Evolutionary conservation across 2,329 filamentous ascomycete genomes (phyloP).

Genomic region (Bipolaris sorokiniana): DNA sequence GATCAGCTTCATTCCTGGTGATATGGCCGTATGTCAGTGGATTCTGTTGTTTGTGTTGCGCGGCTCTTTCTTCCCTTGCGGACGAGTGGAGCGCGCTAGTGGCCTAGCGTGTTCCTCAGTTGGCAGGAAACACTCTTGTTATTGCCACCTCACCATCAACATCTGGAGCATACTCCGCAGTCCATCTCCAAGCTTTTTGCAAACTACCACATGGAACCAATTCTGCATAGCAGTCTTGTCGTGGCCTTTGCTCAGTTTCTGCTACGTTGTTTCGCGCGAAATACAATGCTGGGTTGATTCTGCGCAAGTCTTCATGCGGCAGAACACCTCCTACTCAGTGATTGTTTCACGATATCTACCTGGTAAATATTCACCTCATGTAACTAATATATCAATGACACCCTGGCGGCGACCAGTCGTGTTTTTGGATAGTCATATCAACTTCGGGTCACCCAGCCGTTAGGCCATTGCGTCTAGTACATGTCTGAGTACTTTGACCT

Average conservation of each 20-base stretch:
- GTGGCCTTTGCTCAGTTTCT: no score
- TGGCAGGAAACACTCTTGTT: background rate
- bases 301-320: background rate
- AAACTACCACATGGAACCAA: background rate
- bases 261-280: no score
- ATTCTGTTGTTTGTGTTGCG: background rate
- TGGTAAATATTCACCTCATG: background rate
- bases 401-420: background rate
- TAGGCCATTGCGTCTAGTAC: background rate
- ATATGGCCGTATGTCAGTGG: background rate
- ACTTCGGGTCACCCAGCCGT: background rate
- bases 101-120: constrained; percentile 1
- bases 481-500: background rate
- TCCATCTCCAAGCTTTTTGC: background rate
- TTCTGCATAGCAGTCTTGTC: background rate
- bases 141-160: constrained; percentile 1
- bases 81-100: constrained; percentile 11
- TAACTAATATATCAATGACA: background rate
- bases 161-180: background rate
- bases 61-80: background rate
- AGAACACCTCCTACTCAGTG: background rate
- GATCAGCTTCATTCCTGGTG: constrained; percentile 6
- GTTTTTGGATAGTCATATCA: background rate
- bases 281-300: background rate
- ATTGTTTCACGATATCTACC: background rate